phyloP scores from a whole-genome alignment of 495 filamentous ascomycete species.

The Apodospora peruviana region DNA sequence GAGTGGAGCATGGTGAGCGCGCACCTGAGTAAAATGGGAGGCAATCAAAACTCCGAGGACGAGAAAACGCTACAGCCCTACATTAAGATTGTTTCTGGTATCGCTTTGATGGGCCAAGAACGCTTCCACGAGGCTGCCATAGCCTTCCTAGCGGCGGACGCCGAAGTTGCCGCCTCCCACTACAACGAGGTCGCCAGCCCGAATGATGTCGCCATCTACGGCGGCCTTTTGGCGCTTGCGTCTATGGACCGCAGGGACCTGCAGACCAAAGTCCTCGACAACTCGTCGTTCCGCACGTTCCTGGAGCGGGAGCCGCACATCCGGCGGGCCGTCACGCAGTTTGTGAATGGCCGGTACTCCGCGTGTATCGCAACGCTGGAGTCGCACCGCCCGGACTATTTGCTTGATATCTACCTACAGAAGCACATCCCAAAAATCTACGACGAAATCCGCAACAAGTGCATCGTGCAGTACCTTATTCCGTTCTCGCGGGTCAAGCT shows the following conservation, averaged over 20 bases:
- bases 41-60: conserved; percentile 44
- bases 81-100: conserved; percentile 59
- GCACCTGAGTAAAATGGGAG: conserved; percentile 62
- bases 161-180: conserved; percentile 44
- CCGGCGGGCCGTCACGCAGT: conserved; percentile 80
- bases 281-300: conserved; percentile 72
- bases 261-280: conserved; percentile 71
- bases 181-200: conserved; percentile 71
- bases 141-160: conserved; percentile 57
- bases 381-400: conserved; percentile 73
- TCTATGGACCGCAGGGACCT: conserved; percentile 78
- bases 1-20: conserved; percentile 52
- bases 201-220: conserved; percentile 91
- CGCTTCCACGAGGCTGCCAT: conserved; percentile 68
- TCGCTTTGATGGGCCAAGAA: conserved; percentile 61
- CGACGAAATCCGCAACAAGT: conserved; percentile 71
- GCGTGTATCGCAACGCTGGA: conserved; percentile 78
- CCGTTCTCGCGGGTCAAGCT: conserved; percentile 74
- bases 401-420: conserved; percentile 84
- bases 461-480: conserved; percentile 84
- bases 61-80: conserved; percentile 60
- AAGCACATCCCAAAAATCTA: conserved; percentile 67
- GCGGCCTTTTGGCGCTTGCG: conserved; percentile 83
- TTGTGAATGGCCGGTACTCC: conserved; percentile 82
- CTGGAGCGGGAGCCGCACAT: conserved; percentile 93